A percentile compares a stretch with the other conserved stretches of the same genome.
These are phyloP conservation scores for Saksenaea oblongispora DNA, from an alignment of 371 early-diverging fungal species.

Conservation along the genomic window DNA sequence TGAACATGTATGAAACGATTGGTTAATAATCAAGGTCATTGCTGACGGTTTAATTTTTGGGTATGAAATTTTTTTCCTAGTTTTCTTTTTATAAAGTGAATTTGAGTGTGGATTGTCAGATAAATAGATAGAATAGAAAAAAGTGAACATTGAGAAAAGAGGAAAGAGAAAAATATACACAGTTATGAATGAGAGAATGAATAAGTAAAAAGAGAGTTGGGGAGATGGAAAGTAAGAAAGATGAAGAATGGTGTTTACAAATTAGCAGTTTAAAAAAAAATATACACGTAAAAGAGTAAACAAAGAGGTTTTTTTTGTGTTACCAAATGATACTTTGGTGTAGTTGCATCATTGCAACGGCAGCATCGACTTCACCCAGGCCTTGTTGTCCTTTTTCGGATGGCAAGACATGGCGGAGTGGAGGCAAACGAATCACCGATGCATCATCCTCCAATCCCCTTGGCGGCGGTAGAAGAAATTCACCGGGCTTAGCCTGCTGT, in stretches of 20 bases:
- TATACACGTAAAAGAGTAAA: constrained; percentile 1
- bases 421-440: constrained; percentile 11
- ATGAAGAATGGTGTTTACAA: neutral
- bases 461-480: neutral
- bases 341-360: constrained; percentile 42
- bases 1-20: no score
- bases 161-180: neutral
- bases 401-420: constrained; percentile 19
- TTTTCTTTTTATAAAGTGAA: no score
- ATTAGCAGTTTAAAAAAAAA: constrained; percentile 1
- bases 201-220: no score
- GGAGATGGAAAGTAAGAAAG: neutral
- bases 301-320: neutral
- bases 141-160: neutral
- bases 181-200: constrained; percentile 3
- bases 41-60: no score
- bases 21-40: no score
- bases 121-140: no score
- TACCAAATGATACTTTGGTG: constrained; percentile 1
- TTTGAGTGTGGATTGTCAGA: no score
- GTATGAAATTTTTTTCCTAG: no score
- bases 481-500: constrained; percentile 4
- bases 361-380: constrained; percentile 33
- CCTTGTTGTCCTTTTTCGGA: constrained; percentile 9
- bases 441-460: constrained; percentile 2